phyloP scores from a whole-genome alignment of 331 rosid species.

The Saraca asoca region DNA sequence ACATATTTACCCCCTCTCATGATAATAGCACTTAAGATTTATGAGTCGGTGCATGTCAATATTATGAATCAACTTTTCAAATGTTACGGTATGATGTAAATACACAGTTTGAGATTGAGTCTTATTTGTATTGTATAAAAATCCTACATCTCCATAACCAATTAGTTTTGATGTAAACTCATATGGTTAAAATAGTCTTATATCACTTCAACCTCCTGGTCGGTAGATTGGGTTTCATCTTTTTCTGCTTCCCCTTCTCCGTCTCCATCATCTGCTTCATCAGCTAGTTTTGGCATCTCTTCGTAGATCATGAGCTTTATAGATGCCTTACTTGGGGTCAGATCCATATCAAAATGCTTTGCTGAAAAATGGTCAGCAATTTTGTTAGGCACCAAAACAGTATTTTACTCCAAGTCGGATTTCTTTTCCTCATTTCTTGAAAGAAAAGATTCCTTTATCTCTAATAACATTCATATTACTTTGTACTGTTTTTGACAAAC shows the following conservation, averaged over 20 bases:
- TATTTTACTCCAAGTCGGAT: background rate
- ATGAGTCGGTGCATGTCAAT: too few relatives aligned
- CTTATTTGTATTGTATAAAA: too few relatives aligned
- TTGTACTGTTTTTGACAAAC: too few relatives aligned
- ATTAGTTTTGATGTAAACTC: too few relatives aligned
- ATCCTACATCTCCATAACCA: too few relatives aligned
- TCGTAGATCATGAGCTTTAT: constrained; percentile 89
- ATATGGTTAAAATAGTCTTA: too few relatives aligned
- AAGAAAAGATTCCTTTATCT: background rate
- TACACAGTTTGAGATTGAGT: too few relatives aligned
- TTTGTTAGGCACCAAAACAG: constrained; percentile 32
- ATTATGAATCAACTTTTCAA: too few relatives aligned
- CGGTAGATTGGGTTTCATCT: constrained; percentile 51
- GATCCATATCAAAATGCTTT: constrained; percentile 60
- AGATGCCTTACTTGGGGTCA: constrained; percentile 72
- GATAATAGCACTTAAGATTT: too few relatives aligned
- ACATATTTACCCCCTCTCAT: too few relatives aligned
- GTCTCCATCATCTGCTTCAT: constrained; percentile 70
- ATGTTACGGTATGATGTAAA: too few relatives aligned
- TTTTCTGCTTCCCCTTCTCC: constrained; percentile 55
- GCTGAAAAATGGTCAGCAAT: constrained; percentile 52
- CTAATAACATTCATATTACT: constrained; percentile 38
- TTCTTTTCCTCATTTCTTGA: background rate
- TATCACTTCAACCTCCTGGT: constrained; percentile 66
- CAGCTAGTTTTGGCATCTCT: constrained; percentile 89